phyloP scores from a whole-genome alignment of 441 rosid species.

The Erodium trifolium region DNA sequence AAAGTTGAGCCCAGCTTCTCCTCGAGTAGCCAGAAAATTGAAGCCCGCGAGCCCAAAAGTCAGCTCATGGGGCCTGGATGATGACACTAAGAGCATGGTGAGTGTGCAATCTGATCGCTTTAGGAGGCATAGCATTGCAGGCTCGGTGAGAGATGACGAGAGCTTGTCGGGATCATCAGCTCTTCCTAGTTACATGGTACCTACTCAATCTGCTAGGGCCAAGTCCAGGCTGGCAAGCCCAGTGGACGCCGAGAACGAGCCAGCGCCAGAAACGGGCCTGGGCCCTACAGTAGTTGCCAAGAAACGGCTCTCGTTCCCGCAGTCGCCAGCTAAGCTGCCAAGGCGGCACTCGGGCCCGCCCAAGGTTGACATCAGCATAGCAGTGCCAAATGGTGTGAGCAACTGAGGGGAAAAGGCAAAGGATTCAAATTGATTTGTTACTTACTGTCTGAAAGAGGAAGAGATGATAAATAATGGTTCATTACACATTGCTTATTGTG shows the following conservation, averaged over 20 bases:
- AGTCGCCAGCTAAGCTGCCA: slow-evolving; percentile 44
- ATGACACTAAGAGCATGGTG: slow-evolving; percentile 45
- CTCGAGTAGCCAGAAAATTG: slow-evolving; percentile 38
- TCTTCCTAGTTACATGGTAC: slow-evolving; percentile 51
- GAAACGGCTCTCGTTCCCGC: slow-evolving; percentile 52
- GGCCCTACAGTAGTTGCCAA: slow-evolving; percentile 29
- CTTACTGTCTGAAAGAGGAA: neutral
- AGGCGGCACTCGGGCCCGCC: slow-evolving; percentile 56
- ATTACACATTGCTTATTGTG: slow-evolving; percentile 6
- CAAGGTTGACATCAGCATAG: slow-evolving; percentile 43
- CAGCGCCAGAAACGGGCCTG: slow-evolving; percentile 24
- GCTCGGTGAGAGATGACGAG: slow-evolving; percentile 60
- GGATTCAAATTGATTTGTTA: neutral
- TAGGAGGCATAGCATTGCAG: slow-evolving; percentile 54
- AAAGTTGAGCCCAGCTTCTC: slow-evolving; percentile 26
- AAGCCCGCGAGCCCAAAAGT: slow-evolving; percentile 47
- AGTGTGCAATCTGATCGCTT: slow-evolving; percentile 46
- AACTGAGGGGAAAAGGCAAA: slow-evolving; percentile 6
- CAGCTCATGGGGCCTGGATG: slow-evolving; percentile 30
- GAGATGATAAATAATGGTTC: neutral
- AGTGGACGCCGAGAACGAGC: slow-evolving; percentile 28
- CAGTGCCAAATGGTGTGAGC: slow-evolving; percentile 26
- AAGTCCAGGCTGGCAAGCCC: slow-evolving; percentile 45
- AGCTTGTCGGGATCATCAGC: slow-evolving; percentile 38
- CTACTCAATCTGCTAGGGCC: slow-evolving; percentile 41